Evolutionary conservation across 345 rosid species (phyloP), one percentile per base, ranked within the genome.

Genomic region (Turritis glabra): DNA sequence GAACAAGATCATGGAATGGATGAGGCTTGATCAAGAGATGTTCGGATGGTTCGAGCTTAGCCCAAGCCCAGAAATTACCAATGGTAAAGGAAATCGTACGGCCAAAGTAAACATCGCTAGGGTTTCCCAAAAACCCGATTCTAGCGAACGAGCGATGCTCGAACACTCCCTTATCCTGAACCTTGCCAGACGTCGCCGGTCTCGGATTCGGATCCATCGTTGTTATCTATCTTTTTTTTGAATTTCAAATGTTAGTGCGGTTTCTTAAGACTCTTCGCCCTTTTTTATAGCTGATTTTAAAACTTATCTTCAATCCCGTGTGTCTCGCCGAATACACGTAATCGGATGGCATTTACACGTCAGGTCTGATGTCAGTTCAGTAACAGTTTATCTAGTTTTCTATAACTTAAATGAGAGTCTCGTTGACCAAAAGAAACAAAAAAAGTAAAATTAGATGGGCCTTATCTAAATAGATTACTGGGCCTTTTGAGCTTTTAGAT

Each of bases 41-140:
- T 60, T 74, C 78, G 3, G 97, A 93, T 7, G 93, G 93, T 38
- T 83, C 84, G 27, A 93, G 78, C 54, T 46, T 80, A 70, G 81
- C 92, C 19, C 84, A 68, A 15, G 97, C 87, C 89, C 89, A 89
- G 80, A 90, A 90, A 72, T 88, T 90, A 17, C 75, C 86, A 29
- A 87, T 81, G 64, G 80, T 79, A 67, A 90, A 79, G 7, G 92
- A 84, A 68, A 90, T 89, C 8, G 90, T 77, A 17, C 90, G 84
- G 48, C 94, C 92, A 32, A 74, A 80, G 77, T 90, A 90, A 25
- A 90, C 90, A 57, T 88, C 92, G 58, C 97, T 90, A 2, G 97
- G 97, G 64, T 90, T 90, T 8, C 93, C 93, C 10, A 88, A 64
- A 11, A 90, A 70, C 1, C 93, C 92, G 7, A 88, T 81, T 22